Base-by-base conservation (phyloP, 192 early-diverging fungal genomes). In the Piromyces finnis region DNA sequence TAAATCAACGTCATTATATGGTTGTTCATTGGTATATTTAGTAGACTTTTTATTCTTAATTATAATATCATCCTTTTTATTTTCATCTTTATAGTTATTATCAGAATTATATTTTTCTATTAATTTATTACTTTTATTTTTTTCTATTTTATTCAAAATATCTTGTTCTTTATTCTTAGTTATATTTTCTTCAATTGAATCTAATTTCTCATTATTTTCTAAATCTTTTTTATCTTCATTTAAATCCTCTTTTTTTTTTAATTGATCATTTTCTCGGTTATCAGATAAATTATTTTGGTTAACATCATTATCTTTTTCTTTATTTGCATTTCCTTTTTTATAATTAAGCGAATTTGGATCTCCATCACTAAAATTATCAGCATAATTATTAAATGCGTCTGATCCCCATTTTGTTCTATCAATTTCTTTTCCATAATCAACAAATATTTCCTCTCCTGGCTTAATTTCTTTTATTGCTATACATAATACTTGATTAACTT, bases 401-500 rank as follows among this genome's bases (percentile, higher is more conserved):
- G 51, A 68, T 35, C 84, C 88, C 93, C 94, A 95, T 79, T 92
- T 87, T 36, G 84, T 88, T 29, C 95, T 83, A 83, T 95, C 92
- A 14, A 95, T 91, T 79, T 96, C 95, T 29, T 85, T 84, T 30
- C 95, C 95, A 85, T 96, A 97, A 78, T 90, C 93, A 6, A 92
- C 95, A 86, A 96, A 91, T 80, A 97, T 79, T 84, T 97, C 96
- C 80, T 94, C 94, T 12, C 93, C 96, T 9, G 83, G 80, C 41
- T 84, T 81, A 22, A 97, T 93, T 18, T 90, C 84, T 29, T 88
- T 82, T 51, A 88, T 92, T 0, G 96, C 91, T 86, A 90, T 86
- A 78, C 93, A 94, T 28, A 95, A 92, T 29, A 97, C 88, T 84
- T 97, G 96, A 81, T 97, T 97, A 0, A 95, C 95, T 16, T 89